Base-by-base conservation (phyloP, 495 filamentous ascomycete genomes). In the Aspergillus conjunctus region DNA sequence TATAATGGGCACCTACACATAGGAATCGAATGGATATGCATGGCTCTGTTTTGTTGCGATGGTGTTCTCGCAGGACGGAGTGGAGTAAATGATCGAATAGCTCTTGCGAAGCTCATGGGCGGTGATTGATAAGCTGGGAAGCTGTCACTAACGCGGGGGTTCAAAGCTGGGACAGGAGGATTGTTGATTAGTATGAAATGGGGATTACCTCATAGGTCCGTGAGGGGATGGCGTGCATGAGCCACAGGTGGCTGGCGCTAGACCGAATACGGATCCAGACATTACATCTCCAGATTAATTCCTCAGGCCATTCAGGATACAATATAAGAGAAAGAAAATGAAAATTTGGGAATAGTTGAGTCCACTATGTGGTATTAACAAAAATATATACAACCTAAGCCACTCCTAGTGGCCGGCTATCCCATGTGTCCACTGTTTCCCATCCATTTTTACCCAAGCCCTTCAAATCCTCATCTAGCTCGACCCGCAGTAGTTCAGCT, bases 11-110 rank as follows among this genome's bases (percentile, higher is more conserved):
- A 83, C 90, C 69, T 86, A 97, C 93, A 98, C 94, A 98, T 98
- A 34, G 94, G 94, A 79, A 98, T 96, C 57, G 91, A 92, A 73
- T 92, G 86, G 75, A 98, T 89, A 87, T 97, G 92, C 94, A 98
- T 98, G 64, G 79, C 73, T 71, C 73, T 69, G 56, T 52, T 18
- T 54, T 69, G 69, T 33, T 49, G 58, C 50, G 46, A 20, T 48
- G 39, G 41, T 37, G 49, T 12, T 53, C 54, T 65, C 30, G 26
- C 22, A 39, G 41, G 51, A n/a, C 51, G 54, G 54, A 49, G 30
- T 26, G 51, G 33, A 32, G 20, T 49, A 32, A 57, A 60, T 51
- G 67, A 63, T 39, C 62, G 52, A 43, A 64, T 58, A 9, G 57
- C 49, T 59, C 56, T 59, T 61, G 69, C 46, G 59, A 76, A 70